These are phyloP conservation scores for Komagataea norvegica DNA, from an alignment of 1,139 yeast genomes.

Conservation along the genomic window DNA sequence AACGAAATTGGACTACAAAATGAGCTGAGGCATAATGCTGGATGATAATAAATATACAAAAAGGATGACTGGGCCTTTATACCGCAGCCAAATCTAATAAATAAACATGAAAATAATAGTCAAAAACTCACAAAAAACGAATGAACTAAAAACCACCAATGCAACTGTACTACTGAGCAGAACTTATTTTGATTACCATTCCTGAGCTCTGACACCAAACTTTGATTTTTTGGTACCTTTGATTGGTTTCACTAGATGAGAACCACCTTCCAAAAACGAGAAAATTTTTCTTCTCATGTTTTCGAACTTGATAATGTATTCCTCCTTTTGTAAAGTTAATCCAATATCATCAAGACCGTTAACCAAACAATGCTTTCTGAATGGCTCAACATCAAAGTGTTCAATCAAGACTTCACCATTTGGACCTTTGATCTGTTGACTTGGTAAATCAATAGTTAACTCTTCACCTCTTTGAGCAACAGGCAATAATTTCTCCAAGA, in stretches of 20 bases:
- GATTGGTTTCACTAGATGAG: constrained; percentile 60
- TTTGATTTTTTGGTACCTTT: constrained; percentile 65
- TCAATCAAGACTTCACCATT: constrained; percentile 71
- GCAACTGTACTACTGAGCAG: too few species aligned
- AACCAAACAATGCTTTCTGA: constrained; percentile 90
- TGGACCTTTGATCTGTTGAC: constrained; percentile 72
- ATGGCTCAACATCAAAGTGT: constrained; percentile 79
- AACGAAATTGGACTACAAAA: too few species aligned
- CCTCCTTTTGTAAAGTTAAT: constrained; percentile 86
- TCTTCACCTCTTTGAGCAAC: constrained; percentile 68
- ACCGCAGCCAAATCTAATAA: too few species aligned
- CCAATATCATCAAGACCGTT: constrained; percentile 98
- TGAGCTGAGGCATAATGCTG: too few species aligned
- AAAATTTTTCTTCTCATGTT: constrained; percentile 67
- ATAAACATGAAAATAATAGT: too few species aligned
- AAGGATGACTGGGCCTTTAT: too few species aligned
- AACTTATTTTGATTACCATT: constrained; percentile 61
- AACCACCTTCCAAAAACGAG: constrained; percentile 89
- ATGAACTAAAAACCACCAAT: too few species aligned
- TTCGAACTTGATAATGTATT: constrained; percentile 69
- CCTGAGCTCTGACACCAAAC: constrained; percentile 69
- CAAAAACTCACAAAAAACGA: too few species aligned
- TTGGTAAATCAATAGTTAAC: constrained; percentile 78
- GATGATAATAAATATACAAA: too few species aligned
- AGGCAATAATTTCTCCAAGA: constrained; percentile 67